Evolutionary conservation across 2,329 filamentous ascomycete species (phyloP), one percentile per base, ranked within the genome.

Genomic region (Parafenestella ontariensis): DNA sequence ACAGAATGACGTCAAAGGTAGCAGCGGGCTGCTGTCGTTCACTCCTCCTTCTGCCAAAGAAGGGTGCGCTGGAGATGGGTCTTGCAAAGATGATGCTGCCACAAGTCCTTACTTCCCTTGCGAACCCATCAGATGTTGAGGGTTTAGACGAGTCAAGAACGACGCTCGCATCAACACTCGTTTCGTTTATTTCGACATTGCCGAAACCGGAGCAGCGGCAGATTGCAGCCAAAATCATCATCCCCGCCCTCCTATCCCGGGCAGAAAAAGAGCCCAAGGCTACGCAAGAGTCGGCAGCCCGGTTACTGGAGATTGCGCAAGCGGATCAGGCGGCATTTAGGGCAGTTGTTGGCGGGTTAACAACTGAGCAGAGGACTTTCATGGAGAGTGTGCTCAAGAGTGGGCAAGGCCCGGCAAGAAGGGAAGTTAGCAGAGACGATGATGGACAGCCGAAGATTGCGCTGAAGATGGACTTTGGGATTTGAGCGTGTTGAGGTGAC

Each of bases 21-120:
- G 92, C 95, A 1, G 90, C 92, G 57, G 92, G 92, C 69, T 99
- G 95, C 76, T 86, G 94, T 62, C 87, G 93, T 52, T 95, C 92
- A 7, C 83, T 98, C 7, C 82, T 98, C 26, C 79, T 96, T 3
- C 81, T 89, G 65, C 78, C 84, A 48, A 66, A 77, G 62, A 79
- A 85, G 46, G 79, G 55, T 1, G 51, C 66, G 18, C 48, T 71
- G 1, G 70, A 75, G 62, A 70, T 82, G 0, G 87, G 90, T 18
- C 88, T 98, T 46, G 85, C 88, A 1, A 85, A 90, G 46, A 88
- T 89, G 62, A 80, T 96, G 45, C 81, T 94, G 45, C 90, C 92
- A 1, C 86, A 88, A 17, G 81, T 96, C 18, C 79, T 98, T 43
- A 79, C 83, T 13, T 98, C 97, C 76, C 82, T 92, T 6, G 85